Percentiles rank a stretch among this genome's conserved stretches.
Conservation (phyloP, 768 basidiomycete species). For the Tylopilus balloui region DNA sequence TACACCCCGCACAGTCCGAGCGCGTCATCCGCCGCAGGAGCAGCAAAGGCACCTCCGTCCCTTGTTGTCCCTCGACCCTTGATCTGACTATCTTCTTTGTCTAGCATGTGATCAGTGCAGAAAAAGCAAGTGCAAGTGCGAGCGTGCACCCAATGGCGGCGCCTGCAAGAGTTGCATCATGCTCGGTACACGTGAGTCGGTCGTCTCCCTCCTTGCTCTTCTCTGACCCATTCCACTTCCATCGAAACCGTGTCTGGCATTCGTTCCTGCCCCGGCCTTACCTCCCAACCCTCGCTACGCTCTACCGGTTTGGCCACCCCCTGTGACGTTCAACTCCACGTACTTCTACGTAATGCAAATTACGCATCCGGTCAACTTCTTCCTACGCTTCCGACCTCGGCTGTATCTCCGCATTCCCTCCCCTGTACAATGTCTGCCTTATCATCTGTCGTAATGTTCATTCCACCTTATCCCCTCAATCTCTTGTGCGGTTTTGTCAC, state of each 20-base stretch:
- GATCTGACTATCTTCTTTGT: background rate
- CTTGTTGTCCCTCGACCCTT: background rate
- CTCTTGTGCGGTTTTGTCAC: constrained; percentile 2
- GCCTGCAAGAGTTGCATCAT: constrained; percentile 76
- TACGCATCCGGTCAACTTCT: background rate
- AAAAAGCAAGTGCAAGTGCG: constrained; percentile 89
- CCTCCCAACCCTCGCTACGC: no score
- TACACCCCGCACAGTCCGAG: constrained; percentile 30
- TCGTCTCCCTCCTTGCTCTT: background rate
- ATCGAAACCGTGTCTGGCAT: constrained; percentile 7
- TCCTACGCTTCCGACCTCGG: constrained; percentile 1
- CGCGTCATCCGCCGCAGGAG: constrained; percentile 65
- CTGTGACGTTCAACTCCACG: constrained; percentile 10
- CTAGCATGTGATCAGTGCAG: constrained; percentile 85
- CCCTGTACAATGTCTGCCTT: constrained; percentile 5
- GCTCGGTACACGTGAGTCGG: constrained; percentile 59
- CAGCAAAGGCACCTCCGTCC: constrained; percentile 56
- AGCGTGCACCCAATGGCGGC: constrained; percentile 53
- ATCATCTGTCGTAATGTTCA: constrained; percentile 17
- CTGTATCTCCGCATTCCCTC: constrained; percentile 9
- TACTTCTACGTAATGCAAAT: constrained; percentile 14
- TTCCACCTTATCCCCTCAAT: constrained; percentile 11
- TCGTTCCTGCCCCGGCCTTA: background rate
- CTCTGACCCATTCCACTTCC: constrained; percentile 9
- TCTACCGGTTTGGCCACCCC: constrained; percentile 4